phyloP scores from a whole-genome alignment of 345 rosid species.

The Corchorus olitorius region DNA sequence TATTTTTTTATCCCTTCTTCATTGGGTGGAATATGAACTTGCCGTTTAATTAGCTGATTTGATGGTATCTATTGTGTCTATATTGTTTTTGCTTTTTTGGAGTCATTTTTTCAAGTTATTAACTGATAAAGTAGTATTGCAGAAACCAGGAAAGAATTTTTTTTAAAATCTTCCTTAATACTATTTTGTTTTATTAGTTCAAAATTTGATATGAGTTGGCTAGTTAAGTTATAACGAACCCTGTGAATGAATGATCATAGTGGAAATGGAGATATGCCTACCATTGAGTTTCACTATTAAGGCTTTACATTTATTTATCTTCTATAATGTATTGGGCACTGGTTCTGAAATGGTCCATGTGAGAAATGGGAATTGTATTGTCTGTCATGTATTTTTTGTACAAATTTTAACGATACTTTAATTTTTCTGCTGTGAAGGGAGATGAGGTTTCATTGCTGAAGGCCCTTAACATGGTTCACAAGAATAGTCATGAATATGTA shows the following conservation, averaged over 20 bases:
- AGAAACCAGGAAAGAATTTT: neutral
- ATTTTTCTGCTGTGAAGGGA: conserved; percentile 53
- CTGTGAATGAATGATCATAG: neutral
- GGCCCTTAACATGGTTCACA: conserved; percentile 66
- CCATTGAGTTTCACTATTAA: neutral
- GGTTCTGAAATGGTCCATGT: neutral
- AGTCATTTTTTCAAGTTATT: neutral
- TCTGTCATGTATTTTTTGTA: neutral
- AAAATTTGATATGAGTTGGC: neutral
- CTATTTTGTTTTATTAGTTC: neutral
- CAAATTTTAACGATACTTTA: conserved; percentile 15
- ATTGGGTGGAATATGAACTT: neutral
- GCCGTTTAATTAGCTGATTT: neutral
- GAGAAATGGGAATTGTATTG: neutral
- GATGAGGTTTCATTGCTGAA: conserved; percentile 76
- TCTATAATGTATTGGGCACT: neutral
- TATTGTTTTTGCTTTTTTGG: neutral
- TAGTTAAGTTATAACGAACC: neutral
- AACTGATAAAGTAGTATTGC: neutral
- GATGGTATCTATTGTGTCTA: neutral
- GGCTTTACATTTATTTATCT: neutral
- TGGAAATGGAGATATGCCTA: conserved; percentile 6
- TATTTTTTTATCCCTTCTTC: neutral
- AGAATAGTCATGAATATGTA: conserved; percentile 55
- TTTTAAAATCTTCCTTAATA: too few species aligned